A percentile compares a stretch with the other conserved stretches of the same genome.
Evolutionary conservation across 495 filamentous ascomycete species (phyloP).

Genomic region (Penicillium robsamsonii): DNA sequence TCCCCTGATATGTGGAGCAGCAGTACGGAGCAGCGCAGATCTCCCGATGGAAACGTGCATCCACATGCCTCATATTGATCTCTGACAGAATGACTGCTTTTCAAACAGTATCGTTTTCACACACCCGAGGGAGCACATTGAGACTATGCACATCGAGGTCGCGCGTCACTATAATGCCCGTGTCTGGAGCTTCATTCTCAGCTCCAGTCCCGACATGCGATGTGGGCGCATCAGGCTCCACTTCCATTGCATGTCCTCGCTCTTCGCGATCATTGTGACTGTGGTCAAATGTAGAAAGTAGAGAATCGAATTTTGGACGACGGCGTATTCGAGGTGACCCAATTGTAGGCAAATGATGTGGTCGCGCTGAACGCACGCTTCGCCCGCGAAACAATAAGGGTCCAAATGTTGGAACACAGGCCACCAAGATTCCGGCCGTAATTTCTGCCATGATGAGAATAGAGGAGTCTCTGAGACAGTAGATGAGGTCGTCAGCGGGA

Average conservation of each 20-base stretch:
- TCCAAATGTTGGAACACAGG: constrained; percentile 21
- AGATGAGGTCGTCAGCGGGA: constrained; percentile 9
- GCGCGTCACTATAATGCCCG: constrained; percentile 8
- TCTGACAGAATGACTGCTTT: neutral
- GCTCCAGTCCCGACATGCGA: neutral
- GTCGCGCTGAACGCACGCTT: neutral
- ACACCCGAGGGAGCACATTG: neutral
- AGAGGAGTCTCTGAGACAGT: constrained; percentile 14
- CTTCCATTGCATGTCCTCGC: neutral
- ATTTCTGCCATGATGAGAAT: constrained; percentile 21
- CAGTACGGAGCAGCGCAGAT: too few relatives aligned
- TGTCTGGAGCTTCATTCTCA: neutral
- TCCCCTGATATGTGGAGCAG: neutral
- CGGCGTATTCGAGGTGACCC: constrained; percentile 4
- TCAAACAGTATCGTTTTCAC: neutral
- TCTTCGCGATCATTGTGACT: constrained; percentile 1
- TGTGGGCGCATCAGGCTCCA: neutral
- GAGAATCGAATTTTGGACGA: neutral
- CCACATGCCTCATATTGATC: too few relatives aligned
- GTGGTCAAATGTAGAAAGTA: neutral
- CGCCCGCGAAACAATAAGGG: constrained; percentile 14
- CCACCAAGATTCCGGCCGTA: constrained; percentile 16
- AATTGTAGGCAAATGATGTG: constrained; percentile 8
- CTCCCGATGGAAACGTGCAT: neutral
- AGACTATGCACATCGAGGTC: constrained; percentile 6